A percentile compares a stretch with the other conserved stretches of the same genome.
Conservation (phyloP, 768 basidiomycete genomes). For the Gloeostereum incarnatum region DNA sequence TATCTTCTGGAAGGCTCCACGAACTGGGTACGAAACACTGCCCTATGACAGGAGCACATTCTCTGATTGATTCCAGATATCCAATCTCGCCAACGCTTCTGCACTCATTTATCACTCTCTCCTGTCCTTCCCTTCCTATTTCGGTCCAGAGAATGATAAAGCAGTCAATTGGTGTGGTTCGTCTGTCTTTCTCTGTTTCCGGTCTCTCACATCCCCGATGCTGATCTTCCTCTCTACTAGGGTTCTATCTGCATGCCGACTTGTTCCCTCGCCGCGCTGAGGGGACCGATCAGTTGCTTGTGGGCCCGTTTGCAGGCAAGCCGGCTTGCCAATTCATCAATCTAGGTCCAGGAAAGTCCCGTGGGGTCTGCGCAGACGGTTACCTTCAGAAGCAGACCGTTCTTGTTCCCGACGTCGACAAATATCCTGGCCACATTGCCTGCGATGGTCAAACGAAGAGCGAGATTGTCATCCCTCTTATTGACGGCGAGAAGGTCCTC, state of each 20-base stretch:
- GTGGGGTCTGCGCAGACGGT: conserved; percentile 84
- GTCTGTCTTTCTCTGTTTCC: conserved; percentile 18
- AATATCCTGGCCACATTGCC: conserved; percentile 88
- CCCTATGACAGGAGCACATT: conserved; percentile 1
- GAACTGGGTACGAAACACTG: conserved; percentile 57
- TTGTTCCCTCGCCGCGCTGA: conserved; percentile 42
- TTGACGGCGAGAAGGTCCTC: conserved; percentile 27
- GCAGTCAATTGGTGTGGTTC: conserved; percentile 93
- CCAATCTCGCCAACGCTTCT: conserved; percentile 82
- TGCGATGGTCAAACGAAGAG: conserved; percentile 88
- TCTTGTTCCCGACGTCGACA: conserved; percentile 70
- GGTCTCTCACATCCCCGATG: too few relatives aligned
- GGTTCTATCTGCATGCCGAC: conserved; percentile 73
- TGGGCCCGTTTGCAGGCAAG: conserved; percentile 85
- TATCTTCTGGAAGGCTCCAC: conserved; percentile 56
- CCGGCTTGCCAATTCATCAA: conserved; percentile 86
- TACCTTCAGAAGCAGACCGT: conserved; percentile 48
- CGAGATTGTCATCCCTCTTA: conserved; percentile 82
- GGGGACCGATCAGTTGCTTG: conserved; percentile 31
- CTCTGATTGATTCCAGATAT: conserved; percentile 40
- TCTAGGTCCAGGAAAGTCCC: conserved; percentile 36
- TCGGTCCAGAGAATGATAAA: conserved; percentile 46
- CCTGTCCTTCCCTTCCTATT: conserved; percentile 53
- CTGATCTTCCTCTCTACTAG: conserved; percentile 27
- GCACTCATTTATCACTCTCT: conserved; percentile 76